phyloP scores from a whole-genome alignment of 768 basidiomycete species.

The Xerocomellus intermedius region DNA sequence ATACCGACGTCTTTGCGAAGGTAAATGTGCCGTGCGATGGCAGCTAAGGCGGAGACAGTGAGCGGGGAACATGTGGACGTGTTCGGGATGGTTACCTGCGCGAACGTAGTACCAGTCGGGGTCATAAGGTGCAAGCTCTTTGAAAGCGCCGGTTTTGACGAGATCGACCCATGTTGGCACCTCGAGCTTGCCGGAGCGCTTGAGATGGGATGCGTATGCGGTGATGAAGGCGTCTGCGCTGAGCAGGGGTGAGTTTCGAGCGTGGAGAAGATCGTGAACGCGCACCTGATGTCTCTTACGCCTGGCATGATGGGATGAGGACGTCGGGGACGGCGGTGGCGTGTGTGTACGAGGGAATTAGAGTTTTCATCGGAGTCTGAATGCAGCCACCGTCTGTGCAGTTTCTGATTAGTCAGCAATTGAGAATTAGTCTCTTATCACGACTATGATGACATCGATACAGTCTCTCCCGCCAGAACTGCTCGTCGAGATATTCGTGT shows the following conservation, averaged over 20 bases:
- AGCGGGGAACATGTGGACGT: neutral
- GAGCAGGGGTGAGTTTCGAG: conserved; percentile 17
- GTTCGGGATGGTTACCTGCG: conserved; percentile 65
- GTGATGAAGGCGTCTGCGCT: conserved; percentile 93
- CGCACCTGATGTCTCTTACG: conserved; percentile 77
- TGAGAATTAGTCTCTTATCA: neutral
- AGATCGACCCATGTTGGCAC: conserved; percentile 98
- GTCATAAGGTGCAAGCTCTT: conserved; percentile 98
- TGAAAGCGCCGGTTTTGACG: conserved; percentile 96
- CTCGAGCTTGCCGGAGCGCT: conserved; percentile 98
- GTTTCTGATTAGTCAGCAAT: conserved; percentile 42
- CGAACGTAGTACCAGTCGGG: conserved; percentile 99
- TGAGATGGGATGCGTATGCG: conserved; percentile 94
- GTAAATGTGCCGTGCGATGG: conserved; percentile 98
- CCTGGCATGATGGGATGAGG: conserved; percentile 65
- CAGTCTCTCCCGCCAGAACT: conserved; percentile 55
- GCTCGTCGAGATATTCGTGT: conserved; percentile 57
- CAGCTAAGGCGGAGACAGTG: conserved; percentile 50
- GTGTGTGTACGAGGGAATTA: conserved; percentile 43
- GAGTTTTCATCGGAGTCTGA: conserved; percentile 35
- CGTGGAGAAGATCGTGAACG: conserved; percentile 1
- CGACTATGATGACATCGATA: conserved; percentile 22
- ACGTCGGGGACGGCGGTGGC: conserved; percentile 48
- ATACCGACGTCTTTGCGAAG: conserved; percentile 97
- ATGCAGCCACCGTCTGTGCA: conserved; percentile 40